A percentile compares a stretch with the other conserved stretches of the same genome.
These are phyloP conservation scores for Rheum nobile DNA, from an alignment of 148 eudicot genomes.

Conservation along the genomic window DNA sequence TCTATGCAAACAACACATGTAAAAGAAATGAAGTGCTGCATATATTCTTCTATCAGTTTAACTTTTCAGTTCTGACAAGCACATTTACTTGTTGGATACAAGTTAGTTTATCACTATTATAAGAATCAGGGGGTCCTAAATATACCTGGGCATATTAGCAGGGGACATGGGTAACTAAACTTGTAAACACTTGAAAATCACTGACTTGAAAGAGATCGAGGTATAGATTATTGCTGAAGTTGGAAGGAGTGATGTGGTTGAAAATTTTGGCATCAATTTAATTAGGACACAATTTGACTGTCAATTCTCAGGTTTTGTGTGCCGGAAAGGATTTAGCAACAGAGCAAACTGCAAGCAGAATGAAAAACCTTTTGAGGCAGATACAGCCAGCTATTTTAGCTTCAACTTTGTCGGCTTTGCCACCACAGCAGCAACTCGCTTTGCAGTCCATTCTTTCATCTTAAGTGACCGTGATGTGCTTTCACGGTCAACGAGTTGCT, in stretches of 20 bases:
- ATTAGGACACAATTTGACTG: background rate
- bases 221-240: background rate
- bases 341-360: slow-evolving; percentile 75
- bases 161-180: no score
- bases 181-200: no score
- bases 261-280: background rate
- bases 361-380: slow-evolving; percentile 64
- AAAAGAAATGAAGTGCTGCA: background rate
- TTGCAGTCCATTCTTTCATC: slow-evolving; percentile 82
- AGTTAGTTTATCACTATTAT: no score
- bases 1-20: background rate
- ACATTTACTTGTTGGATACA: no score
- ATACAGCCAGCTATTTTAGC: slow-evolving; percentile 68
- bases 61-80: no score
- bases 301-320: slow-evolving; percentile 42
- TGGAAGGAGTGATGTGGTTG: no score
- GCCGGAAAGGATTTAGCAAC: slow-evolving; percentile 89
- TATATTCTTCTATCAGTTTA: background rate
- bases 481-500: background rate
- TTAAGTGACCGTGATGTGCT: no score
- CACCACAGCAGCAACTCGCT: slow-evolving; percentile 84
- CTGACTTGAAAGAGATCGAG: no score
- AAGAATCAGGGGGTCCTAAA: no score
- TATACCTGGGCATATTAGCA: no score
- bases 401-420: slow-evolving; percentile 74